These are phyloP conservation scores for Aureobasidium sp. DNA, from an alignment of 2,329 filamentous ascomycete genomes.

Conservation along the genomic window DNA sequence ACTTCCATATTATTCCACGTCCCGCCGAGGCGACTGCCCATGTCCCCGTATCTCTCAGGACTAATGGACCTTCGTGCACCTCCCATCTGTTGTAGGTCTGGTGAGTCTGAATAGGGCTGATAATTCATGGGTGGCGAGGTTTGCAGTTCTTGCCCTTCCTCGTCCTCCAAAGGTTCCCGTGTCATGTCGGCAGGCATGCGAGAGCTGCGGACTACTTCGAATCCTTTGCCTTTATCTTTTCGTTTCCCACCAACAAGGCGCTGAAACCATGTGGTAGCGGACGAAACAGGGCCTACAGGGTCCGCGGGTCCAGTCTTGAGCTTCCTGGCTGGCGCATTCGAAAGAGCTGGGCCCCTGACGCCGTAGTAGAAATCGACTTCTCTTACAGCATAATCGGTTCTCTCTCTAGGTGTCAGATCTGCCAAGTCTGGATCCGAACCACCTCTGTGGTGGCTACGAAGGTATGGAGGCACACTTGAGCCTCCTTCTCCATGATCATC, in stretches of 20 bases:
- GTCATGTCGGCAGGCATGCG: conserved; percentile 71
- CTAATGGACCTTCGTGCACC: conserved; percentile 8
- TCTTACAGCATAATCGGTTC: conserved; percentile 82
- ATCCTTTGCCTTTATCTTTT: conserved; percentile 92
- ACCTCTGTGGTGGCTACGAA: conserved; percentile 40
- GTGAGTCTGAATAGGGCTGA: conserved; percentile 27
- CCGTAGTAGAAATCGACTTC: conserved; percentile 98
- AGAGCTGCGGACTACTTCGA: conserved; percentile 89
- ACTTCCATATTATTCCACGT: conserved; percentile 16
- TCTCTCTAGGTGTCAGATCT: conserved; percentile 42
- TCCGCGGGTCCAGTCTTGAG: conserved; percentile 91
- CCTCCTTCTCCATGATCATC: conserved; percentile 32
- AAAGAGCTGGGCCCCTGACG: conserved; percentile 78
- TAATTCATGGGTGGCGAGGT: conserved; percentile 27
- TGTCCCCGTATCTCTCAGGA: conserved; percentile 10
- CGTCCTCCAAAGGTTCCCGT: conserved; percentile 50
- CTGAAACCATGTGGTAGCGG: conserved; percentile 84
- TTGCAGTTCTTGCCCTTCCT: conserved; percentile 28
- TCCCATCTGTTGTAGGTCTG: conserved; percentile 16
- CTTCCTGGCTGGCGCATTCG: conserved; percentile 65
- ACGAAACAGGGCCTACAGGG: conserved; percentile 83
- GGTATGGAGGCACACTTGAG: conserved; percentile 48
- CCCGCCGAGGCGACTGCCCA: conserved; percentile 15
- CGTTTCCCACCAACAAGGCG: conserved; percentile 72
- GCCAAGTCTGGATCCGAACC: conserved; percentile 50